Conservation (phyloP, 345 rosid genomes). For the Aethionema arabicum region DNA sequence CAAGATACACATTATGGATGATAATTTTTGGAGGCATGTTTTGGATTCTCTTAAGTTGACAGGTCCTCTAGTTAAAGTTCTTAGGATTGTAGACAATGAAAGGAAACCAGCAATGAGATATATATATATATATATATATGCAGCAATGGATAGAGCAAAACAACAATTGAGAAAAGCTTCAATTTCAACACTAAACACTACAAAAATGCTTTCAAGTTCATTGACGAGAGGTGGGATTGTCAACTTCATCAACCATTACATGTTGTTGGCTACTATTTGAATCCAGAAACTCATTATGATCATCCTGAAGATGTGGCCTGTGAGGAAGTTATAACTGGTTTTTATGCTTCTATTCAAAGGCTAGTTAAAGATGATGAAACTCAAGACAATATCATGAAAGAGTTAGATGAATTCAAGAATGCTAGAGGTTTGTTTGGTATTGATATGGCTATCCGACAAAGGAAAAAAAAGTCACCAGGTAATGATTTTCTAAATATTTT, state of each 20-base stretch:
- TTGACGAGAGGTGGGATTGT: background rate
- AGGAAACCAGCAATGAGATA: background rate
- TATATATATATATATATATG: constrained; percentile 4
- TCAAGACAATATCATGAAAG: background rate
- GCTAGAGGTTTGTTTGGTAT: background rate
- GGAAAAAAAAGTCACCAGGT: background rate
- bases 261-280: background rate
- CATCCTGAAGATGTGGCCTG: background rate
- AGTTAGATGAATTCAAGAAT: background rate
- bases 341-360: background rate
- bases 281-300: background rate
- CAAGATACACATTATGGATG: background rate
- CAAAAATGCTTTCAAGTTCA: background rate
- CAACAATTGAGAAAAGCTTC: background rate
- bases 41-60: background rate
- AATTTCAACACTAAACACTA: background rate
- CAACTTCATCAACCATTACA: background rate
- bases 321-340: background rate
- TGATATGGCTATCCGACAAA: background rate
- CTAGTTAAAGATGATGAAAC: background rate
- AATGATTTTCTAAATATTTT: no score
- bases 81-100: background rate
- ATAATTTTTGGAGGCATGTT: background rate
- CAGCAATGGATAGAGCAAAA: constrained; percentile 6
- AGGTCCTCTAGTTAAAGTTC: background rate